Evolutionary conservation across 148 eudicot genomes (phyloP).

Genomic region (Euryodendron excelsum): DNA sequence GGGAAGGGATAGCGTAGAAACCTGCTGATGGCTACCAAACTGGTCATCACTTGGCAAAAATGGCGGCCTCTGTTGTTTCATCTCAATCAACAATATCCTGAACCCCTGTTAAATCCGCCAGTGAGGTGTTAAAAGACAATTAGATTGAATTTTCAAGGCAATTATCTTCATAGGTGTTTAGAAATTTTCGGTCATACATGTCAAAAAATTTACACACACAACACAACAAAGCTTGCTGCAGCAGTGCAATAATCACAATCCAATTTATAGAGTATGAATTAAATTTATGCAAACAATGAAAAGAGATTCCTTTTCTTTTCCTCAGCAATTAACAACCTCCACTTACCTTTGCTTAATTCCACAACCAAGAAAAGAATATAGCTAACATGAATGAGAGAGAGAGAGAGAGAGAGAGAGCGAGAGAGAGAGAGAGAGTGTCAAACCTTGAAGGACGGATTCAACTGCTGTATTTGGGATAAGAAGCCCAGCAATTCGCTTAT

Average conservation of each 20-base stretch:
- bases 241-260: not conserved
- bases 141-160: not conserved
- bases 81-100: constrained; percentile 71
- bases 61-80: not conserved
- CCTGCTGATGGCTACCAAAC: not conserved
- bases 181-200: not conserved
- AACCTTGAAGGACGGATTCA: constrained; percentile 86
- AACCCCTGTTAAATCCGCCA: constrained; percentile 79
- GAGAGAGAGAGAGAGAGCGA: constrained; percentile 10
- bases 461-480: constrained; percentile 94
- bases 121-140: not conserved
- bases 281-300: not conserved
- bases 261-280: not conserved
- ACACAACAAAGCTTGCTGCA: not conserved
- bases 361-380: not conserved
- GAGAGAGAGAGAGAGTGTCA: constrained; percentile 1
- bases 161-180: not conserved
- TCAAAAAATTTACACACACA: not conserved
- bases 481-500: constrained; percentile 85
- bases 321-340: not conserved
- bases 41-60: not conserved
- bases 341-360: too few relatives aligned
- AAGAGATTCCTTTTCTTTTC: too few relatives aligned
- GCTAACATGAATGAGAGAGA: not conserved
- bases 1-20: not conserved